phyloP scores from a whole-genome alignment of 192 early-diverging fungal species.

The Chytriomyces hyalinus region DNA sequence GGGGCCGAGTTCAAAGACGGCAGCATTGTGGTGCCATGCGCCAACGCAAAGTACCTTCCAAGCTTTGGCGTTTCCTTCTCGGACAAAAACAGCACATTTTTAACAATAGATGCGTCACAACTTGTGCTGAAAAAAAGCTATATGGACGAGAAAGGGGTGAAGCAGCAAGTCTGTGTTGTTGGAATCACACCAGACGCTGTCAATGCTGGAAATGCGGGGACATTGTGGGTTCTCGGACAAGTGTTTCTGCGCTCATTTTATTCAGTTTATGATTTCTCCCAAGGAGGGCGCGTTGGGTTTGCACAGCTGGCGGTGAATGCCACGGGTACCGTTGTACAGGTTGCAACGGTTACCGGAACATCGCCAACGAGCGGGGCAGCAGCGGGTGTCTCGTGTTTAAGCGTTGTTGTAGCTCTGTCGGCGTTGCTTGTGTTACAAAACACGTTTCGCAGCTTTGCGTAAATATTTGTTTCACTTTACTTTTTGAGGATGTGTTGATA shows the following conservation, averaged over 20 bases:
- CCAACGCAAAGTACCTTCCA: not conserved
- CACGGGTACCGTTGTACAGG: not conserved
- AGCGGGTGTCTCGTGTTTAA: no score
- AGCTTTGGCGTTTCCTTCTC: not conserved
- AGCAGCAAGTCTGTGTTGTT: not conserved
- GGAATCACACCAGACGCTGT: not conserved
- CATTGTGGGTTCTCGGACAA: not conserved
- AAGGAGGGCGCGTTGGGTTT: constrained; percentile 9
- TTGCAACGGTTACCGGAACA: no score
- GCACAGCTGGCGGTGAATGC: not conserved
- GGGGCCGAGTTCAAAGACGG: not conserved
- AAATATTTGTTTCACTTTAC: no score
- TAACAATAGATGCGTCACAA: not conserved
- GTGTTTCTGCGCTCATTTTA: not conserved
- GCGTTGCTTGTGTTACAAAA: no score
- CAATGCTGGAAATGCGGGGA: not conserved
- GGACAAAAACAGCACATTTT: not conserved
- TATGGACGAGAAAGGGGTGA: not conserved
- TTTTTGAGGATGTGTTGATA: no score
- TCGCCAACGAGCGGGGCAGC: no score
- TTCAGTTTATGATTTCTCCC: not conserved
- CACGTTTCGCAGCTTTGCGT: no score
- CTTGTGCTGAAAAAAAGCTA: not conserved
- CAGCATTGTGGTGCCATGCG: not conserved
- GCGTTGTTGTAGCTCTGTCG: no score